A percentile compares a stretch with the other conserved stretches of the same genome.
Evolutionary conservation across 768 basidiomycete genomes (phyloP).

Genomic region (Clitopilus passeckerianus): DNA sequence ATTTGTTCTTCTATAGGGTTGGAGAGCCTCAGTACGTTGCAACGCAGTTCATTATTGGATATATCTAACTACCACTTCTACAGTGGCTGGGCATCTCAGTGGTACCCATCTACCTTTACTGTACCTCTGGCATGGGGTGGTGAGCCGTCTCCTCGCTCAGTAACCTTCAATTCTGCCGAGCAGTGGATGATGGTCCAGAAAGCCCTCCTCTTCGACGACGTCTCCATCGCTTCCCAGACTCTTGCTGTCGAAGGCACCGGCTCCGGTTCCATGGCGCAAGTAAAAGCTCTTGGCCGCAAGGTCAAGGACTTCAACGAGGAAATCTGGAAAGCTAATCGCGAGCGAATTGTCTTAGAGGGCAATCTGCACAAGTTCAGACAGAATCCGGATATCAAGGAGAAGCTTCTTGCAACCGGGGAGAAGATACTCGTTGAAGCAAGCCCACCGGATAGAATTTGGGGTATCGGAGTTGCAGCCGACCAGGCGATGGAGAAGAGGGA

Average conservation of each 20-base stretch:
- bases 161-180: slow-evolving; percentile 44
- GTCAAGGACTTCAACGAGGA: slow-evolving; percentile 45
- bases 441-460: slow-evolving; percentile 58
- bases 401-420: slow-evolving; percentile 42
- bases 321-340: slow-evolving; percentile 40
- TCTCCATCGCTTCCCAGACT: slow-evolving; percentile 35
- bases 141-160: slow-evolving; percentile 15
- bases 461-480: slow-evolving; percentile 48
- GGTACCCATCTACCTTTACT: slow-evolving; percentile 8
- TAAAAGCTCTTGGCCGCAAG: slow-evolving; percentile 51
- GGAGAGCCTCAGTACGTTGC: background rate
- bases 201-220: slow-evolving; percentile 49
- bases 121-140: background rate
- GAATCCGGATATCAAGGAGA: slow-evolving; percentile 33
- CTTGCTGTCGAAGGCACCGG: slow-evolving; percentile 26
- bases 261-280: slow-evolving; percentile 29
- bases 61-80: background rate
- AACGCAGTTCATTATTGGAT: background rate
- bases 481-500: slow-evolving; percentile 35
- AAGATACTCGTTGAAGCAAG: slow-evolving; percentile 53
- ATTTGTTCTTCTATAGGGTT: background rate
- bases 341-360: slow-evolving; percentile 48
- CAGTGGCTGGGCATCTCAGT: slow-evolving; percentile 11
- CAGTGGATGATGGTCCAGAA: slow-evolving; percentile 71
- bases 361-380: slow-evolving; percentile 52